Conservation (phyloP, 2,329 filamentous ascomycete genomes). For the Curvularia lunata region DNA sequence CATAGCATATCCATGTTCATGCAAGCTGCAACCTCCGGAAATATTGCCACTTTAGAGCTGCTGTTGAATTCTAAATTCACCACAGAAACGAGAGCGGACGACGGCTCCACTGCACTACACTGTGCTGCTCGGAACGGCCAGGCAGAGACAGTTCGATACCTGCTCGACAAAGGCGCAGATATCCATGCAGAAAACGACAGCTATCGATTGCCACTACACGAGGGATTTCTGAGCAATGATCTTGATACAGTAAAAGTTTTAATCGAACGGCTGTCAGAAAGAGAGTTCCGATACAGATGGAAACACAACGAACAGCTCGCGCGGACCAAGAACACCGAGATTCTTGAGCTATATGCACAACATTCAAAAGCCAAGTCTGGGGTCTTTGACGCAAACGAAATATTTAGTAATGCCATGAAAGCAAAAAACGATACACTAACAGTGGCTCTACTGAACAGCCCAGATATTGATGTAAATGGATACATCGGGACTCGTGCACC, state of each 20-base stretch:
- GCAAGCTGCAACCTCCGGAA: constrained; percentile 12
- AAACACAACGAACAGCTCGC: neutral
- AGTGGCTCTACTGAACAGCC: neutral
- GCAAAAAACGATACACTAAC: neutral
- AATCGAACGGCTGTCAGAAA: neutral
- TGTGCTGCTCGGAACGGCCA: constrained; percentile 21
- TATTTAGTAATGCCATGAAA: no score
- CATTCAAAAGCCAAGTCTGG: no score
- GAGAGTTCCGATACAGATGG: no score
- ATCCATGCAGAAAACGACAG: neutral
- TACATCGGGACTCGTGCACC: neutral
- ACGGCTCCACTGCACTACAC: constrained; percentile 19
- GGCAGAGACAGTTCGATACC: neutral
- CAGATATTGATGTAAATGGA: neutral
- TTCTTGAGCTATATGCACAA: neutral
- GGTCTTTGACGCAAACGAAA: no score
- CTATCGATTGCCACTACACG: neutral
- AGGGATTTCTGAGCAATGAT: constrained; percentile 3
- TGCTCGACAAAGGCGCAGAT: constrained; percentile 8
- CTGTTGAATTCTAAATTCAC: neutral
- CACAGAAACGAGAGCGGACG: neutral
- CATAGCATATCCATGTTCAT: neutral
- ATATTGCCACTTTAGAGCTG: neutral
- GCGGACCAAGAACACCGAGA: neutral
- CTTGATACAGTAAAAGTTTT: neutral